phyloP scores from a whole-genome alignment of 495 filamentous ascomycete genomes.

The Clavariopsis aquatica region DNA sequence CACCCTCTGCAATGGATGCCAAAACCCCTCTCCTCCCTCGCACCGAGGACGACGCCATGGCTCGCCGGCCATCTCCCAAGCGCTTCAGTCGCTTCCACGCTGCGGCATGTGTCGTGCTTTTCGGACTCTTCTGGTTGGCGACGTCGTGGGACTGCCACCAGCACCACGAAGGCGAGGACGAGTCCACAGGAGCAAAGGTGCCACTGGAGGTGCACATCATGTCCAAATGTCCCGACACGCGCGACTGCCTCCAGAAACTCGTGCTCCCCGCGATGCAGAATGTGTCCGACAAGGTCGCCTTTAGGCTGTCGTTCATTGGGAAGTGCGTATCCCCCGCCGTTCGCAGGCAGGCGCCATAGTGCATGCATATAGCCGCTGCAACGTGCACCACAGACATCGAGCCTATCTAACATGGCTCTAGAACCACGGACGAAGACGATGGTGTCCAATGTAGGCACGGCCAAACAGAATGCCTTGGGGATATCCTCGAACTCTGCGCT shows the following conservation, averaged over 20 bases:
- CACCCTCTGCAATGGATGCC: conserved; percentile 28
- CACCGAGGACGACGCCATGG: conserved; percentile 17
- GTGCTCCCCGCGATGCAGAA: conserved; percentile 85
- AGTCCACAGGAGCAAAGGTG: conserved; percentile 50
- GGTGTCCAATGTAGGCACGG: conserved; percentile 85
- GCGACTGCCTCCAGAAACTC: conserved; percentile 75
- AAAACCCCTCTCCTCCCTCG: conserved; percentile 35
- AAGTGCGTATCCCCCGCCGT: conserved; percentile 54
- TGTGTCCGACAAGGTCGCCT: conserved; percentile 81
- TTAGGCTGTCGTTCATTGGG: conserved; percentile 87
- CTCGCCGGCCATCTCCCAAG: conserved; percentile 13
- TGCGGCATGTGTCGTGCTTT: conserved; percentile 24
- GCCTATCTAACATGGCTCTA: conserved; percentile 17
- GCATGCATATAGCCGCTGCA: conserved; percentile 12
- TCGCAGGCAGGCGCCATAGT: conserved; percentile 10
- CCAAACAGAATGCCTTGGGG: conserved; percentile 84
- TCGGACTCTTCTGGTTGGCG: conserved; percentile 33
- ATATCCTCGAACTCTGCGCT: conserved; percentile 93
- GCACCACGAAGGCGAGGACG: conserved; percentile 12
- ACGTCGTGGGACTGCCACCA: conserved; percentile 31
- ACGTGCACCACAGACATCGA: neutral
- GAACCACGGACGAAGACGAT: conserved; percentile 51
- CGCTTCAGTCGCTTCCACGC: conserved; percentile 28
- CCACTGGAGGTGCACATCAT: conserved; percentile 64
- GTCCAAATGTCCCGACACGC: conserved; percentile 74